phyloP scores from a whole-genome alignment of 257 asterid species.

The Ophiorrhiza pumila region DNA sequence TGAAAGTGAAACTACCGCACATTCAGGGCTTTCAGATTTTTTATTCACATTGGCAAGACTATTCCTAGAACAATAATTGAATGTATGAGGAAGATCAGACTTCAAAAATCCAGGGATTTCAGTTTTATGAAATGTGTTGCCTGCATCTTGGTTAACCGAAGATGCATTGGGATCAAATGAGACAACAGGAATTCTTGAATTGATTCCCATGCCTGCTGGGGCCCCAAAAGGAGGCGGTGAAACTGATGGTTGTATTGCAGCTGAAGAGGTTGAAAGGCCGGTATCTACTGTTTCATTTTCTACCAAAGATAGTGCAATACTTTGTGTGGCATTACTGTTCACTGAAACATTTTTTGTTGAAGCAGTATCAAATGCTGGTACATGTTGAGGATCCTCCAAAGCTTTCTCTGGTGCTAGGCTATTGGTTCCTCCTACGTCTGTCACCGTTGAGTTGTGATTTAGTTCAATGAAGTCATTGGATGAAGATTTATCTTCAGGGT shows the following conservation, averaged over 20 bases:
- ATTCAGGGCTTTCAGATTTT: constrained; percentile 19
- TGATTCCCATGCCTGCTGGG: constrained; percentile 23
- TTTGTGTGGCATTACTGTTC: constrained; percentile 19
- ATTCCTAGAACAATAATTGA: constrained; percentile 16
- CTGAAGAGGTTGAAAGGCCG: constrained; percentile 17
- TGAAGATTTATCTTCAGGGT: constrained; percentile 60
- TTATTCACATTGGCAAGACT: constrained; percentile 18
- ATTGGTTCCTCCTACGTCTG: constrained; percentile 24
- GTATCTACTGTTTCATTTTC: constrained; percentile 11
- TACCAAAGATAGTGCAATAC: constrained; percentile 19
- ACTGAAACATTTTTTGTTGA: constrained; percentile 20
- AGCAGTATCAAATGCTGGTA: constrained; percentile 25
- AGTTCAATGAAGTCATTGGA: constrained; percentile 35
- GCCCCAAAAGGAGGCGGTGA: constrained; percentile 10
- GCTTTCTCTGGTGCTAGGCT: constrained; percentile 27
- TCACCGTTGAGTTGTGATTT: constrained; percentile 27
- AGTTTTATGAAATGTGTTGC: constrained; percentile 19
- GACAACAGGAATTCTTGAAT: constrained; percentile 16
- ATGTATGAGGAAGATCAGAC: constrained; percentile 20
- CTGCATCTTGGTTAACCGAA: constrained; percentile 19
- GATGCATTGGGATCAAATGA: constrained; percentile 23
- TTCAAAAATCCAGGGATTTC: constrained; percentile 15
- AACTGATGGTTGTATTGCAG: constrained; percentile 24
- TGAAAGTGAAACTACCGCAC: constrained; percentile 46
- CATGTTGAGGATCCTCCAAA: constrained; percentile 16